These are phyloP conservation scores for Cryptococcus jaspeensis DNA, from an alignment of 1,284 basidiomycete genomes.

Conservation along the genomic window DNA sequence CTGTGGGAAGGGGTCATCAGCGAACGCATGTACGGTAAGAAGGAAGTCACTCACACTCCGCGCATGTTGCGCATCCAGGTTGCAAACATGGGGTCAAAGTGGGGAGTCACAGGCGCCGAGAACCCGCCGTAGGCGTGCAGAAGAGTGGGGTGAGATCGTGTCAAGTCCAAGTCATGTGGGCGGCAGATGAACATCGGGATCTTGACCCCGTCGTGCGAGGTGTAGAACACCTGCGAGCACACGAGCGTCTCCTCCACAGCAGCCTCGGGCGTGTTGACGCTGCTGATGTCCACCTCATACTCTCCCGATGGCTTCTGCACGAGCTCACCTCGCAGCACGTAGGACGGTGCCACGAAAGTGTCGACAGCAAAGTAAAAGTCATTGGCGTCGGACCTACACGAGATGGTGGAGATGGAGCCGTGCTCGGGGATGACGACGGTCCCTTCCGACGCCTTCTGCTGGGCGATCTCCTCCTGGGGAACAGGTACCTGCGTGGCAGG, in stretches of 20 bases:
- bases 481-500: constrained; percentile 13
- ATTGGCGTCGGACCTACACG: constrained; percentile 10
- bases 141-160: constrained; percentile 12
- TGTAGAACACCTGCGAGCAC: constrained; percentile 19
- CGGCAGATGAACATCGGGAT: constrained; percentile 24
- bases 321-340: constrained; percentile 18
- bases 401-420: constrained; percentile 17
- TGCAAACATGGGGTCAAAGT: constrained; percentile 18
- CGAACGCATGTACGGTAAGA: neutral
- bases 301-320: neutral
- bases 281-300: constrained; percentile 13
- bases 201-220: constrained; percentile 14
- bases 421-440: constrained; percentile 20
- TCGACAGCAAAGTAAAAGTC: constrained; percentile 22
- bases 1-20: constrained; percentile 3
- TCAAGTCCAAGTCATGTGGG: constrained; percentile 14
- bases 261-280: constrained; percentile 1
- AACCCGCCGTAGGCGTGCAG: constrained; percentile 21
- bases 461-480: constrained; percentile 15
- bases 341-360: constrained; percentile 22
- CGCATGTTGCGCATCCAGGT: constrained; percentile 18
- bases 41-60: constrained; percentile 16
- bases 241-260: constrained; percentile 12
- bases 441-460: neutral
- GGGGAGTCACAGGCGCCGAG: constrained; percentile 10